Base-by-base conservation (phyloP, 768 basidiomycete genomes). In the Melanogaster broomeanus region DNA sequence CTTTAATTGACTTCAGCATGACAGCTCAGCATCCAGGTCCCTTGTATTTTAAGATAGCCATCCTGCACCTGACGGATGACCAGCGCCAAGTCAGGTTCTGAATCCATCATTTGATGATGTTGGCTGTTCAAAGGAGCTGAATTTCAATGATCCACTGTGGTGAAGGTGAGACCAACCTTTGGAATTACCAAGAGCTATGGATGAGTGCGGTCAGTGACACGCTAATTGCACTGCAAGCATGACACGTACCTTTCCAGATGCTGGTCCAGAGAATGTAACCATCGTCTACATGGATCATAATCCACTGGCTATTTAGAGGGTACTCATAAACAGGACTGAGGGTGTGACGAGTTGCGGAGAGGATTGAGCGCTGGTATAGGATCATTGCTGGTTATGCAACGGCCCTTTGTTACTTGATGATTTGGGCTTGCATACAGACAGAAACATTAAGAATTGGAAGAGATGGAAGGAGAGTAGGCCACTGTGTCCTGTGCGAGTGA, bases 201-300 rank as follows among this genome's bases (percentile, higher is more conserved):
- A 9, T 19, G 11, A 49, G 45, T 60, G 35, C 37, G 43, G 49
- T 60, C 51, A 62, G 57, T 3, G 33, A 38, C 9, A 43, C 38
- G 27, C 6, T 34, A 21, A 24, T 22, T 33, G 16, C n/a, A 41
- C 28, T 27, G 8, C 0, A 16, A 22, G 41, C 18, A 21, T 0
- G 40, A 51, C 10, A 54, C 74, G 53, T 52, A 90, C 90, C 91
- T 78, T 94, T 94, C 92, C 92, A 94, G 47, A 94, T 94, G 10
- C 90, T 89, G 1, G 93, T 94, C 91, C 92, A 94, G 16, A 93
- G 75, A 51, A 94, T 86, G 66, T 91, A 93, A 3, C 92, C 92
- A 65, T 93, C 91, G 66, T 94, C 92, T 63, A 90, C 88, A 73
- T 94, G 92, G 82, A 93, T 91, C 92, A 94, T 93, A 62, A 94